Conservation (phyloP, 2,329 filamentous ascomycete genomes). For the Cercospora sp. region DNA sequence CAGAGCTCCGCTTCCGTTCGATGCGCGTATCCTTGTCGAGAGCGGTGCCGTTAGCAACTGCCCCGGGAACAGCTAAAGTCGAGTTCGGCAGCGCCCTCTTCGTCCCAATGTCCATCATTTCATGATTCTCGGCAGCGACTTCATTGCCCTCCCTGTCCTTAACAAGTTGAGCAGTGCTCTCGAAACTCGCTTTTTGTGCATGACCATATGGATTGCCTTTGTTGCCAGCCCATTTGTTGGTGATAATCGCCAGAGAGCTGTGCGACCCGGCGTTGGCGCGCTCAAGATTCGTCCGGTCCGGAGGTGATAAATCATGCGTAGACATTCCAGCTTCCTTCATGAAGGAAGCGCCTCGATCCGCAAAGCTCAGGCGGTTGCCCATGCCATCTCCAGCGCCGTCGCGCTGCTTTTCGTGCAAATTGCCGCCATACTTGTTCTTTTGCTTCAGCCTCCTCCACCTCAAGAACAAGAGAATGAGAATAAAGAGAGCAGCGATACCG, state of each 20-base stretch:
- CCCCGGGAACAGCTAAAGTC: constrained; percentile 26
- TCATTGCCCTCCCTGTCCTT: constrained; percentile 55
- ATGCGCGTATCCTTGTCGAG: constrained; percentile 36
- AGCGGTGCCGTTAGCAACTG: constrained; percentile 25
- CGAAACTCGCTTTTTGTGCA: constrained; percentile 55
- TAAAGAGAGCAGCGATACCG: constrained; percentile 69
- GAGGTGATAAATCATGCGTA: constrained; percentile 33
- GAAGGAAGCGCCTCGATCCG: constrained; percentile 53
- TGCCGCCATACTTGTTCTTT: constrained; percentile 47
- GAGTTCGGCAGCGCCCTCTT: constrained; percentile 36
- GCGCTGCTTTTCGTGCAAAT: constrained; percentile 45
- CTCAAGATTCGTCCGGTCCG: constrained; percentile 18
- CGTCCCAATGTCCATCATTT: constrained; percentile 48
- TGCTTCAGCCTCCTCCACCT: constrained; percentile 61
- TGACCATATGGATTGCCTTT: constrained; percentile 50
- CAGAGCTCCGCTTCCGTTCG: constrained; percentile 58
- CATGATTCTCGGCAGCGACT: constrained; percentile 44
- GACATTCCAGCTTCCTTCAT: constrained; percentile 54
- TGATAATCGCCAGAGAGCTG: constrained; percentile 51
- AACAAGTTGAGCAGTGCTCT: constrained; percentile 60
- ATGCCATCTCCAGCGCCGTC: constrained; percentile 12
- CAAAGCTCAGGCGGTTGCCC: constrained; percentile 49
- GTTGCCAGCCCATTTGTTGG: constrained; percentile 57
- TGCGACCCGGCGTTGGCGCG: constrained; percentile 26
- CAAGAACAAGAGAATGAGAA: constrained; percentile 69